Base-by-base conservation (phyloP, 441 rosid species). In the Gossypium lobatum region DNA sequence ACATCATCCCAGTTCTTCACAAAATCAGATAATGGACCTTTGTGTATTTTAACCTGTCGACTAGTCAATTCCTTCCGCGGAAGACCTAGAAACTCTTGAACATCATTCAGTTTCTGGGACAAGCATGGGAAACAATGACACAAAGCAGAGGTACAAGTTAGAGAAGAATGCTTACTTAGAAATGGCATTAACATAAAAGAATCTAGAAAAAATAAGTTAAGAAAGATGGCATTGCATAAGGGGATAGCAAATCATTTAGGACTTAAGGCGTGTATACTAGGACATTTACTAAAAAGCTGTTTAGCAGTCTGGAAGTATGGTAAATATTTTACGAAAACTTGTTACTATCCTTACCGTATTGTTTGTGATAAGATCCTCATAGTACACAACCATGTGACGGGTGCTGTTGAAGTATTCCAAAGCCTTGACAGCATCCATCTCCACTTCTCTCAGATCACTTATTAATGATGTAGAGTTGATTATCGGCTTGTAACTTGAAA, bases 21-120 rank as follows among this genome's bases (percentile, higher is more conserved):
- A 45, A 82, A 91, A 65, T 83, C 89, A 0, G 90, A 84, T 37
- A 95, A 78, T 7, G 85, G 78, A 54, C 96, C 97, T 76, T 82
- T 83, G 78, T 95, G 98, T 81, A 95, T 95, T 55, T 95, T 95
- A 62, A 93, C 93, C 70, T 95, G 99, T 17, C 87, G 90, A 76
- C 97, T 95, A n/a, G 73, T 85, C 65, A 95, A 75, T 62, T 83
- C 76, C 89, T 83, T 85, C 73, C 37, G 57, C 0, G 96, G 97
- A 52, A 95, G 83, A 79, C 85, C 80, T 39, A 93, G 81, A 78
- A 93, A 95, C 74, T 85, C 88, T 54, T 85, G 90, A 73, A 91
- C 96, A 25, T 88, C 93, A 61, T 81, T 73, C 64, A 91, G 81
- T 80, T 79, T 91, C 99, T 95, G 93, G 81, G 83, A 53, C 72